Conservation (phyloP, 148 eudicot genomes). For the Amaranthus hypochondriacus region DNA sequence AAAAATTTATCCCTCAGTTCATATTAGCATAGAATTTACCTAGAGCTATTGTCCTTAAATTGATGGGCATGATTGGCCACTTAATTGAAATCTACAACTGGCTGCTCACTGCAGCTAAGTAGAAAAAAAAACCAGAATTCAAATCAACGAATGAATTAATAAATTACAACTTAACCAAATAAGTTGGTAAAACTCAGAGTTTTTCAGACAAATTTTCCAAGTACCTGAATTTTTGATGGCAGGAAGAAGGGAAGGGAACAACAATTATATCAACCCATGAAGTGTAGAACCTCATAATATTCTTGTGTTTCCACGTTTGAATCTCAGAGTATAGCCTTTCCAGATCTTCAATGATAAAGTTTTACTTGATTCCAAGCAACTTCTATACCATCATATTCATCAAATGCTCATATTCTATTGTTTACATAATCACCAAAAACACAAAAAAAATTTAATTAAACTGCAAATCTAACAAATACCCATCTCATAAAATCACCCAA, state of each 20-base stretch:
- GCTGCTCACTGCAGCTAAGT: constrained; percentile 37
- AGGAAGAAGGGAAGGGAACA: too few species aligned
- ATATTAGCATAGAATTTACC: constrained; percentile 24
- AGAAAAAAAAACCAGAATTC: neutral
- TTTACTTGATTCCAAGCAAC: constrained; percentile 91
- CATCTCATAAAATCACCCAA: constrained; percentile 13
- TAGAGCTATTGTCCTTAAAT: constrained; percentile 63
- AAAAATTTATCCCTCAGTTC: neutral
- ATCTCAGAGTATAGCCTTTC: constrained; percentile 80
- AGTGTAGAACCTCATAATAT: constrained; percentile 72
- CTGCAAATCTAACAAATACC: constrained; percentile 26
- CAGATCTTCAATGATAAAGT: constrained; percentile 65
- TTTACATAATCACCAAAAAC: constrained; percentile 9
- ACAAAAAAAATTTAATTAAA: constrained; percentile 21
- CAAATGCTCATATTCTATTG: constrained; percentile 64
- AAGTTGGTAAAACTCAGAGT: constrained; percentile 35
- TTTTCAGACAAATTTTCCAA: neutral
- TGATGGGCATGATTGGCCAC: constrained; percentile 61
- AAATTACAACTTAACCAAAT: neutral
- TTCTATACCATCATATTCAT: constrained; percentile 80
- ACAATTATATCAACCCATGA: constrained; percentile 60
- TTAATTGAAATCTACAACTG: constrained; percentile 47
- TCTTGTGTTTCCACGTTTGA: constrained; percentile 61
- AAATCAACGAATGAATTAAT: neutral
- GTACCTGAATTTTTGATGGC: too few species aligned